These are phyloP conservation scores for Thyridium curvatum DNA, from an alignment of 2,329 filamentous ascomycete species.

Conservation along the genomic window DNA sequence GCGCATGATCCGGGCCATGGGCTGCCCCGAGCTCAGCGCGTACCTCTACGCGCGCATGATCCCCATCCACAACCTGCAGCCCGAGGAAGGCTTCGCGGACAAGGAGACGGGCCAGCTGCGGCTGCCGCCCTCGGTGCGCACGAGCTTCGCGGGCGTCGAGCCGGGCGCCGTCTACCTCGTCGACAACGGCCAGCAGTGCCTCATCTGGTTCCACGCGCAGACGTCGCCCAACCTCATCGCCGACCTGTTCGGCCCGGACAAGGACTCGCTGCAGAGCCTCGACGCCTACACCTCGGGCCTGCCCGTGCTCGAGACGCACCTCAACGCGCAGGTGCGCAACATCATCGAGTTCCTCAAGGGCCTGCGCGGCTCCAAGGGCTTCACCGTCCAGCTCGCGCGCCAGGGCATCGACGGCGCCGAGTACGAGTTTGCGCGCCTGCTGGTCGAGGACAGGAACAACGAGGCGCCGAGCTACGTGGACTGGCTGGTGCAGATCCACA, in stretches of 20 bases:
- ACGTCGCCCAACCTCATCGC: conserved; percentile 86
- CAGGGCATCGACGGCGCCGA: conserved; percentile 93
- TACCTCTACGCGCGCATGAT: conserved; percentile 96
- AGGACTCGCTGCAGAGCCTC: conserved; percentile 64
- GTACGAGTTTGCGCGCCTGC: conserved; percentile 86
- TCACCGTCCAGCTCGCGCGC: conserved; percentile 83
- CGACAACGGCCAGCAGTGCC: conserved; percentile 87
- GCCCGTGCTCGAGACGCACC: conserved; percentile 80
- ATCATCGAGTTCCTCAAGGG: conserved; percentile 80
- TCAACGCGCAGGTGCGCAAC: conserved; percentile 93
- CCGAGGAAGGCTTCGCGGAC: conserved; percentile 89
- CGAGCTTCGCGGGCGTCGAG: conserved; percentile 83
- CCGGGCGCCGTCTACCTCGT: conserved; percentile 91
- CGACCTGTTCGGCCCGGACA: conserved; percentile 81
- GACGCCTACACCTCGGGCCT: conserved; percentile 76
- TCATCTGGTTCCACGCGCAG: conserved; percentile 88
- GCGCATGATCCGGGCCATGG: conserved; percentile 84
- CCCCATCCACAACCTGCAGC: conserved; percentile 80
- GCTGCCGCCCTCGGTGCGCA: conserved; percentile 73
- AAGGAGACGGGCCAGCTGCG: conserved; percentile 75
- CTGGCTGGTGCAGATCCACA: conserved; percentile 94
- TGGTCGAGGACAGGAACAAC: conserved; percentile 94
- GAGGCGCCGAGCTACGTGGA: conserved; percentile 98
- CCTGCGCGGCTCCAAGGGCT: conserved; percentile 76
- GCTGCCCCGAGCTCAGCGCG: conserved; percentile 74